phyloP scores from a whole-genome alignment of 2,329 filamentous ascomycete genomes.

The Verticillium tricorpus region DNA sequence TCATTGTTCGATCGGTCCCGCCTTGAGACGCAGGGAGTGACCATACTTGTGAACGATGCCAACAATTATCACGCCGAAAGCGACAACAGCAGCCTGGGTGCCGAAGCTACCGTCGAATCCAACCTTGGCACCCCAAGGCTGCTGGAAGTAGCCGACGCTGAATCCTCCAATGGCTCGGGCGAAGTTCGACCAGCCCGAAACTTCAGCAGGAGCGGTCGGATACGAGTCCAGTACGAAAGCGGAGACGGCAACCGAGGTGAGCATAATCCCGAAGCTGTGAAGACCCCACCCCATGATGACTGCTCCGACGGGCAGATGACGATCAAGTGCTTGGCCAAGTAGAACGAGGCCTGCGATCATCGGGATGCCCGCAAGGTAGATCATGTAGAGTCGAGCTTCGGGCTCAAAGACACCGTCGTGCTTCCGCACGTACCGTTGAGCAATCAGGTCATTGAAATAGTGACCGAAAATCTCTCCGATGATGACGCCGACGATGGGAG shows the following conservation, averaged over 20 bases:
- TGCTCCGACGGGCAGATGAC: slow-evolving; percentile 33
- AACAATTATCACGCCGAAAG: neutral
- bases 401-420: slow-evolving; percentile 52
- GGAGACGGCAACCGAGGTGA: slow-evolving; percentile 41
- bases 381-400: slow-evolving; percentile 46
- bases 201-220: slow-evolving; percentile 41
- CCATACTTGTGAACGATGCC: neutral
- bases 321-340: slow-evolving; percentile 46
- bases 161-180: slow-evolving; percentile 39
- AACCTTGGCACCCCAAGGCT: slow-evolving; percentile 34
- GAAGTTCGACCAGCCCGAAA: slow-evolving; percentile 37
- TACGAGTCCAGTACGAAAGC: slow-evolving; percentile 46
- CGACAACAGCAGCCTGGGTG: slow-evolving; percentile 28
- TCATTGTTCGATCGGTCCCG: neutral
- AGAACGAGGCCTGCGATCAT: slow-evolving; percentile 45
- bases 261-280: slow-evolving; percentile 51
- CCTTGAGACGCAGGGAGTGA: neutral
- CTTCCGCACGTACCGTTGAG: slow-evolving; percentile 35
- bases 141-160: slow-evolving; percentile 41
- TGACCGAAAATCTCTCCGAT: slow-evolving; percentile 51
- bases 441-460: slow-evolving; percentile 49
- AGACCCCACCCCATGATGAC: slow-evolving; percentile 39
- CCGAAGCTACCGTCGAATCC: slow-evolving; percentile 33
- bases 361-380: slow-evolving; percentile 41
- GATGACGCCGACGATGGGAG: slow-evolving; percentile 48